Conservation (phyloP, 495 filamentous ascomycete genomes). For the Aspergillus olivimuriae region DNA sequence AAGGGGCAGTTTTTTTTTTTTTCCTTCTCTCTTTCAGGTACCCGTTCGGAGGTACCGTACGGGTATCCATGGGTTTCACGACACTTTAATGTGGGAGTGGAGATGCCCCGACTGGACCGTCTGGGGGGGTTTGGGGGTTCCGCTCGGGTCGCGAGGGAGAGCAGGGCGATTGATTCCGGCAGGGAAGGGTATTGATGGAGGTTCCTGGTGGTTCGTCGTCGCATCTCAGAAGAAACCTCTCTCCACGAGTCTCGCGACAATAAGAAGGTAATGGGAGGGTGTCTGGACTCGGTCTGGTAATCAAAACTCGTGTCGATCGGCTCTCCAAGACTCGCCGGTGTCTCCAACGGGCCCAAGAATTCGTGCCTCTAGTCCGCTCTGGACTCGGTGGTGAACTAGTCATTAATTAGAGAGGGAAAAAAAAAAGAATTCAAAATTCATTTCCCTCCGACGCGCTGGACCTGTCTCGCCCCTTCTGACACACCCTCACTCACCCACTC, state of each 20-base stretch:
- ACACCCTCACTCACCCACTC: slow-evolving; percentile 4
- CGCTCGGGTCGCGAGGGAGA: too few relatives aligned
- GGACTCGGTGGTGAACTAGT: slow-evolving; percentile 2
- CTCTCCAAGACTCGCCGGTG: slow-evolving; percentile 5
- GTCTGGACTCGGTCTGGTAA: too few relatives aligned
- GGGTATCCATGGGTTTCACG: too few relatives aligned
- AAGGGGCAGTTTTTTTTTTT: neutral
- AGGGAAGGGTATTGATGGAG: neutral
- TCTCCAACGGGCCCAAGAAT: slow-evolving; percentile 11
- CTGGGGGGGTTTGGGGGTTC: too few relatives aligned
- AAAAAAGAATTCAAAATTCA: slow-evolving; percentile 2
- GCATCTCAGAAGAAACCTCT: too few relatives aligned
- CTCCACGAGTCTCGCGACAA: too few relatives aligned
- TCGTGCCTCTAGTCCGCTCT: slow-evolving; percentile 3
- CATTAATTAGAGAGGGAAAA: neutral
- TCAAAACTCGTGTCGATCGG: slow-evolving; percentile 10
- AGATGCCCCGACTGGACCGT: too few relatives aligned
- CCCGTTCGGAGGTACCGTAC: too few relatives aligned
- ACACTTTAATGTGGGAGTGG: too few relatives aligned
- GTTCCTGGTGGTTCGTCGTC: too few relatives aligned
- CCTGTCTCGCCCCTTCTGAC: slow-evolving; percentile 7
- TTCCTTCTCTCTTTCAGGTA: too few relatives aligned
- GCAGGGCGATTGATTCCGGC: too few relatives aligned
- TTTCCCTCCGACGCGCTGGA: slow-evolving; percentile 4
- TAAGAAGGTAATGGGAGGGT: neutral